Percentiles rank a stretch among this genome's conserved stretches.
Conservation (phyloP, 2,329 filamentous ascomycete species). For the Exophiala phaeomuriformis region DNA sequence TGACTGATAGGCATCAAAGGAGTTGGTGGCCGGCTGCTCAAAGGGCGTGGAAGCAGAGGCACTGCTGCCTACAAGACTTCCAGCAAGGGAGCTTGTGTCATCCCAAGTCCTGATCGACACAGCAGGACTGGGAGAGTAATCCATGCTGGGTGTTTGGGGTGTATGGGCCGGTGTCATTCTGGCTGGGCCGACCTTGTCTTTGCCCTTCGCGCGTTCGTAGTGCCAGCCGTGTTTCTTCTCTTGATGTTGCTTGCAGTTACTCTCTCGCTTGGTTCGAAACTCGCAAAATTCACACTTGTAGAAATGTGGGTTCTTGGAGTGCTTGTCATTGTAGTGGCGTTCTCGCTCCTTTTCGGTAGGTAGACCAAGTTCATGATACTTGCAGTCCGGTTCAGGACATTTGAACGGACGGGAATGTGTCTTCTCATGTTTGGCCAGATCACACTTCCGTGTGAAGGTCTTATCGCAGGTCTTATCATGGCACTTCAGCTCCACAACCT, state of each 20-base stretch:
- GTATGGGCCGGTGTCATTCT: constrained; percentile 44
- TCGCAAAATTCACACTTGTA: constrained; percentile 83
- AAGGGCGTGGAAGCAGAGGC: constrained; percentile 18
- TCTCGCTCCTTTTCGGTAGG: constrained; percentile 97
- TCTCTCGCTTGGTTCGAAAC: constrained; percentile 91
- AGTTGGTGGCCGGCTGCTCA: constrained; percentile 19
- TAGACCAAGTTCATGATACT: constrained; percentile 84
- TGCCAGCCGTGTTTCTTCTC: constrained; percentile 88
- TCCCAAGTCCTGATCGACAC: constrained; percentile 29
- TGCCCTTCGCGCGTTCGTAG: constrained; percentile 90
- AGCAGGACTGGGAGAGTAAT: constrained; percentile 22
- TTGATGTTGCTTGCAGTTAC: constrained; percentile 98
- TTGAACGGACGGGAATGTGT: constrained; percentile 96
- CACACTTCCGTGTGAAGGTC: constrained; percentile 93
- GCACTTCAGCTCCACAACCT: constrained; percentile 76
- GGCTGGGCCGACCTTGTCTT: constrained; percentile 52
- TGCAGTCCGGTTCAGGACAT: constrained; percentile 73
- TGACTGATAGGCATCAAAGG: constrained; percentile 18
- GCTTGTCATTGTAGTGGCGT: constrained; percentile 93
- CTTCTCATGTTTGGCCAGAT: constrained; percentile 96
- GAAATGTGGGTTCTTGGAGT: constrained; percentile 69
- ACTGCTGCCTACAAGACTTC: constrained; percentile 20
- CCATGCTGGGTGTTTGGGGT: constrained; percentile 53
- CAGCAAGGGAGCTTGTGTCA: constrained; percentile 19
- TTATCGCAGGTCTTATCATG: constrained; percentile 71